Base-by-base conservation (phyloP, 1,284 basidiomycete genomes). In the Lentinula novae-zelandiae region DNA sequence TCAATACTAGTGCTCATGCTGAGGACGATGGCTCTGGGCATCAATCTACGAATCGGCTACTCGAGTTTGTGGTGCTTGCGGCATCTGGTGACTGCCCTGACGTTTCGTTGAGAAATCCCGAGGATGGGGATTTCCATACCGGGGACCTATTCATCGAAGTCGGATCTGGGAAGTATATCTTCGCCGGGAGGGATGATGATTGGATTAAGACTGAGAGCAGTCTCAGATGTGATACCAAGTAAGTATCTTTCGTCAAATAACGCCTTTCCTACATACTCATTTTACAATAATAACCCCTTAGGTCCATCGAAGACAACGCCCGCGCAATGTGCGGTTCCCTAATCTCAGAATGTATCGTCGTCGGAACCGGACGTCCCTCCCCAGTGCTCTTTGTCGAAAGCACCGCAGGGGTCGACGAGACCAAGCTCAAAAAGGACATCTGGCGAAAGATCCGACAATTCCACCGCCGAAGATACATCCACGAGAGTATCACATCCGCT, bases 221-320 rank as follows among this genome's bases (percentile, higher is more conserved):
- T 62, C 71, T 81, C 58, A 76, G 79, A 42, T 83, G 82, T 67
- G 83, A 86, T 68, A 85, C 84, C n/a, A 83, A 82, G 80, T 80
- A 64, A 40, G 73, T 13, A n/a, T 52, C 67, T 54, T 56, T 17
- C 22, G 22, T 22, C 22, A 22, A 22, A 22, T 22, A 22, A 38
- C 39, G 42, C 36, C 20, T 27, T 42, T 42, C 46, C 27, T 53
- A 15, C 1, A 39, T 27, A 36, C 22, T 5, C 6, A 54, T 42
- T 7, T 12, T 3, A 36, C 36, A 36, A 33, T 52, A 15, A 15
- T 34, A 36, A 15, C 53, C 15, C 15, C 22, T 22, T 62, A 84
- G 83, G 62, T 79, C 85, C 13, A 86, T 87, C 63, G 86, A 89
- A 70, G 85, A 89, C 64, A 85, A 88, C 66, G 76, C 85, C 49